phyloP scores from a whole-genome alignment of 371 early-diverging fungal species.

The Mortierella sp. region DNA sequence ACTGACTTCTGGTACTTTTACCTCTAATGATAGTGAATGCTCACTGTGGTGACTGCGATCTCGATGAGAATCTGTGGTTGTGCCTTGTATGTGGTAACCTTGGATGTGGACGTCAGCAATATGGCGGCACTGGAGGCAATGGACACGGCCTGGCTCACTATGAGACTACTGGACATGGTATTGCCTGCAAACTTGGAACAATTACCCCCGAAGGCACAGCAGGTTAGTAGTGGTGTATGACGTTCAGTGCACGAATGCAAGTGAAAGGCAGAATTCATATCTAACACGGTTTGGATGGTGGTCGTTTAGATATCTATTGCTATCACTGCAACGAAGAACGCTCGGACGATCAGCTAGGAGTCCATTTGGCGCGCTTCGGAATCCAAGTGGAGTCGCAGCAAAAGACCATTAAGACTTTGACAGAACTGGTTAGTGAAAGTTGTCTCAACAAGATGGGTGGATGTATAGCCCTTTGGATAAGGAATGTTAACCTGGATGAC shows the following conservation, averaged over 20 bases:
- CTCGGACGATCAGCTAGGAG: slow-evolving; percentile 80
- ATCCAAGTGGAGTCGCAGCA: slow-evolving; percentile 84
- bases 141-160: slow-evolving; percentile 96
- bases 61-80: slow-evolving; percentile 86
- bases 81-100: slow-evolving; percentile 83
- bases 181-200: slow-evolving; percentile 93
- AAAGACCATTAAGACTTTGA: slow-evolving; percentile 94
- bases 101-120: slow-evolving; percentile 91
- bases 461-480: no score
- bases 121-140: slow-evolving; percentile 99
- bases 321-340: slow-evolving; percentile 90
- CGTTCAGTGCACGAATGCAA: not conserved
- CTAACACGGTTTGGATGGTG: no score
- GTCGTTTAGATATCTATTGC: slow-evolving; percentile 85
- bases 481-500: no score
- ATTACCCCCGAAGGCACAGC: slow-evolving; percentile 98
- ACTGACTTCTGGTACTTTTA: not conserved
- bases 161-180: slow-evolving; percentile 83
- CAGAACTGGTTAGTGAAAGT: slow-evolving; percentile 77
- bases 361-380: slow-evolving; percentile 88
- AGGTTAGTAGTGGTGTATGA: no score
- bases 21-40: slow-evolving; percentile 60
- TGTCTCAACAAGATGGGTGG: no score
- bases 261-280: not conserved
- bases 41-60: slow-evolving; percentile 89